Conservation (phyloP, 371 early-diverging fungal species). For the Rhizopus delemar region DNA sequence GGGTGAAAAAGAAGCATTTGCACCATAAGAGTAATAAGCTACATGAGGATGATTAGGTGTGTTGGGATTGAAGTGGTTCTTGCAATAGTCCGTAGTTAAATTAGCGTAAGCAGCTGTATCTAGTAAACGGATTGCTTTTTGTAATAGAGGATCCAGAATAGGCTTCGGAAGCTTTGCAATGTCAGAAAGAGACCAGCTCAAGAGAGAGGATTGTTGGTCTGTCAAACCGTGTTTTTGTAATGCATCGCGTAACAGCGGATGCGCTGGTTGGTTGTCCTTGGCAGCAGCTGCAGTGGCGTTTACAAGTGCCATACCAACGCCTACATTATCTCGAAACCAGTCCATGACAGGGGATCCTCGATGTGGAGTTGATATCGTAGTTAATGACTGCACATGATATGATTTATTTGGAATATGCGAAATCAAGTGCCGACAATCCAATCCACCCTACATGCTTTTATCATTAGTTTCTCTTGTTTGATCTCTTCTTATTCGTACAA, state of each 20-base stretch:
- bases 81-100: constrained; percentile 84
- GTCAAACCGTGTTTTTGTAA: constrained; percentile 1
- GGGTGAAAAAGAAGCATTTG: constrained; percentile 49
- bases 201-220: background rate
- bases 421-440: constrained; percentile 86
- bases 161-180: constrained; percentile 21
- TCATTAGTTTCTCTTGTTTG: background rate
- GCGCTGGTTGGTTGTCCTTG: background rate
- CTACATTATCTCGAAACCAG: constrained; percentile 81
- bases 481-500: background rate
- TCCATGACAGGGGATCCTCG: constrained; percentile 90
- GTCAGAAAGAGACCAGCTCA: constrained; percentile 20
- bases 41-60: constrained; percentile 80
- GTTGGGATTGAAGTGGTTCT: constrained; percentile 78
- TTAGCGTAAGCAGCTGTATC: constrained; percentile 90
- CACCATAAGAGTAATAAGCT: constrained; percentile 81
- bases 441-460: constrained; percentile 65
- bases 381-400: constrained; percentile 73
- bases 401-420: constrained; percentile 67
- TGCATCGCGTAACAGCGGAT: background rate
- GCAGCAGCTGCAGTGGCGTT: constrained; percentile 2
- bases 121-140: constrained; percentile 31
- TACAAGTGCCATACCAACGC: constrained; percentile 41
- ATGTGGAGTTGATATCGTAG: constrained; percentile 92
- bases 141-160: constrained; percentile 21